A percentile compares a stretch with the other conserved stretches of the same genome.
Evolutionary conservation across 2,329 filamentous ascomycete genomes (phyloP).

Genomic region (Aurifilum marmelostoma): DNA sequence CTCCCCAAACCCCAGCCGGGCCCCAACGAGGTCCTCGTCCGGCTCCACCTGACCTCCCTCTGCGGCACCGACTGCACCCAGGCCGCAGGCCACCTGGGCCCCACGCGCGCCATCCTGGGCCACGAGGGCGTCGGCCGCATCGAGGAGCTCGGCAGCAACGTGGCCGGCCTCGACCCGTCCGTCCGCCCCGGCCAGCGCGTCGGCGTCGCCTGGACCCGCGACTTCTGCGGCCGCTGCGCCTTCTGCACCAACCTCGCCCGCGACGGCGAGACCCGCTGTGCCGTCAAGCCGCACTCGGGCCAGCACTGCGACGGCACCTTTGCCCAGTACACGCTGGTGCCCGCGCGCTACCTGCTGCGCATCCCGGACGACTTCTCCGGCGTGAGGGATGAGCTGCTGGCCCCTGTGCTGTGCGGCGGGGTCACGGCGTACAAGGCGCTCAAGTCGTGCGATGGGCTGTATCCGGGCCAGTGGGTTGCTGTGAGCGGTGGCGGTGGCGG

Average conservation of each 20-base stretch:
- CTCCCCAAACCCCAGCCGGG: conserved; percentile 35
- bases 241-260: conserved; percentile 34
- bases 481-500: conserved; percentile 46
- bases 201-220: conserved; percentile 45
- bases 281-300: conserved; percentile 39
- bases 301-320: conserved; percentile 43
- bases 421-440: conserved; percentile 49
- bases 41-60: conserved; percentile 41
- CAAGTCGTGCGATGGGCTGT: conserved; percentile 37
- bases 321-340: conserved; percentile 43
- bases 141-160: conserved; percentile 41
- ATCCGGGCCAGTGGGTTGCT: conserved; percentile 42
- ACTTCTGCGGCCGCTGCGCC: conserved; percentile 41
- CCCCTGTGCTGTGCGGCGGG: conserved; percentile 47
- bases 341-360: conserved; percentile 39
- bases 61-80: conserved; percentile 46
- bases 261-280: conserved; percentile 43
- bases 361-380: conserved; percentile 37
- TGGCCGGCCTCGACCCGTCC: conserved; percentile 33
- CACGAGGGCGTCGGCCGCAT: conserved; percentile 51
- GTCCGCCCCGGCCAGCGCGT: conserved; percentile 41
- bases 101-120: conserved; percentile 41
- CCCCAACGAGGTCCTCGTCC: conserved; percentile 41
- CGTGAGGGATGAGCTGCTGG: conserved; percentile 42
- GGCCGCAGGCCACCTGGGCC: conserved; percentile 43